Conservation (phyloP, 176 grass and related monocot species). For the Triticum dicoccoides region DNA sequence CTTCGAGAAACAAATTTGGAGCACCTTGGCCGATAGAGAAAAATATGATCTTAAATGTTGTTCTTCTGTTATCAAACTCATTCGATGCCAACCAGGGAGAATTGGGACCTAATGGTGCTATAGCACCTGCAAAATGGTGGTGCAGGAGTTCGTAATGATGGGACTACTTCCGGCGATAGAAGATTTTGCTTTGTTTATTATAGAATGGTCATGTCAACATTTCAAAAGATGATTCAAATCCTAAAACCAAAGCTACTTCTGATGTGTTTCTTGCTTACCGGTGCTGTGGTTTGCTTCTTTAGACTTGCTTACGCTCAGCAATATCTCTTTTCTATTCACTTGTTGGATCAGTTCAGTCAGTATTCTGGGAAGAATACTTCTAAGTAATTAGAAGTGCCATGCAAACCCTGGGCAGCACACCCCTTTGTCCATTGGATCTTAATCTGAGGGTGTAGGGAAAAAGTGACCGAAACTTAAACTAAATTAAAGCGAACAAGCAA, state of each 20-base stretch:
- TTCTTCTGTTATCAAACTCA: not conserved
- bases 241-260: constrained; percentile 8
- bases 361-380: too few species aligned
- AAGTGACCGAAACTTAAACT: too few species aligned
- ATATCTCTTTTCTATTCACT: not conserved
- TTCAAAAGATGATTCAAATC: constrained; percentile 23
- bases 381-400: too few species aligned
- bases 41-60: not conserved
- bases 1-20: too few species aligned
- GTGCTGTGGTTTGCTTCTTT: too few species aligned
- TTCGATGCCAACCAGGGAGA: not conserved
- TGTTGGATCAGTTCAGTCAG: too few species aligned
- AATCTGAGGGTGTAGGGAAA: too few species aligned
- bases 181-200: constrained; percentile 72
- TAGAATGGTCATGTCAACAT: constrained; percentile 23
- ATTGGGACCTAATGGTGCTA: not conserved
- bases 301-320: too few species aligned
- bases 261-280: constrained; percentile 6
- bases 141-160: constrained; percentile 21
- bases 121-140: constrained; percentile 11
- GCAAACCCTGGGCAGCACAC: too few species aligned
- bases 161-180: constrained; percentile 16
- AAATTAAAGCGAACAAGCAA: too few species aligned
- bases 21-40: too few species aligned
- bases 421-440: too few species aligned